phyloP scores from a whole-genome alignment of 2,329 filamentous ascomycete species.

The Colletotrichum godetiae region DNA sequence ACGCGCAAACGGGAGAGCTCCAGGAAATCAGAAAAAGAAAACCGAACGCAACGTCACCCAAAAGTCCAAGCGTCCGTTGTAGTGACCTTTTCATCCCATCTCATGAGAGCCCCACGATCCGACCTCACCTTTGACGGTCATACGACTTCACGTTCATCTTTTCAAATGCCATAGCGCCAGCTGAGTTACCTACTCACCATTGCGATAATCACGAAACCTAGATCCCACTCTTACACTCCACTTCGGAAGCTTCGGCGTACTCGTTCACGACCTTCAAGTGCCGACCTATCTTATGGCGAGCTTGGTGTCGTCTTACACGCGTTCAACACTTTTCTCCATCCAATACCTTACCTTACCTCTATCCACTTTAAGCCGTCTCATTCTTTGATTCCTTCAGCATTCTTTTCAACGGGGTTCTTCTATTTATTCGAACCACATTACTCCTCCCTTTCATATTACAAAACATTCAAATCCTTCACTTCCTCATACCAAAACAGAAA shows the following conservation, averaged over 20 bases:
- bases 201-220: neutral
- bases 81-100: constrained; percentile 10
- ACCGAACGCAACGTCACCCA: constrained; percentile 17
- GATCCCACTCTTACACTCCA: neutral
- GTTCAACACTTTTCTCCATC: neutral
- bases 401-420: too few relatives aligned
- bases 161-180: neutral
- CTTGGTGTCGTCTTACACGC: neutral
- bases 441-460: too few relatives aligned
- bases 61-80: neutral
- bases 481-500: neutral
- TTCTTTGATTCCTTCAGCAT: neutral
- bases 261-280: neutral
- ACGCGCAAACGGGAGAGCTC: neutral
- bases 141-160: neutral
- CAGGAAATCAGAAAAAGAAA: neutral
- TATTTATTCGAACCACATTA: neutral
- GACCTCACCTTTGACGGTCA: neutral
- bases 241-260: constrained; percentile 14
- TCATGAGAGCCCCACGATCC: neutral
- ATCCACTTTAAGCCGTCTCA: neutral
- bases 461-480: neutral
- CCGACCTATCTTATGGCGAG: neutral
- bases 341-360: neutral
- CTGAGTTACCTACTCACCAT: neutral